Percentiles rank a stretch among this genome's conserved stretches.
Conservation (phyloP, 352 stramenopile species). For the Globisporangium barbulae region DNA sequence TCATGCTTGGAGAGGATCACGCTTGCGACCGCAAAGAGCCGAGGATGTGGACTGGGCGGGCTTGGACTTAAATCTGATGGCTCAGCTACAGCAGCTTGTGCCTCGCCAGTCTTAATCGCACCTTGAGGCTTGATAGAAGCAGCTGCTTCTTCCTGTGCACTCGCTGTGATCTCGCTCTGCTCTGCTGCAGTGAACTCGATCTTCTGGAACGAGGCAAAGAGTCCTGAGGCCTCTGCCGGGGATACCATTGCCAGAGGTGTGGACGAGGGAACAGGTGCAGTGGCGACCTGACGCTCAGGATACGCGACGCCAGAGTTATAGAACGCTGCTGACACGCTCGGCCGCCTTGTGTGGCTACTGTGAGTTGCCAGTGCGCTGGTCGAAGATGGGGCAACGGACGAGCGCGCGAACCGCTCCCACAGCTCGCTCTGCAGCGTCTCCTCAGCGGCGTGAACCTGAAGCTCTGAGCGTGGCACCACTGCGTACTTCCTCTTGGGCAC, state of each 20-base stretch:
- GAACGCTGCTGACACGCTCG: not conserved
- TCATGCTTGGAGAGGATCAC: conserved; percentile 53
- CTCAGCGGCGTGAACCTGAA: conserved; percentile 22
- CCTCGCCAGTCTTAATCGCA: not conserved
- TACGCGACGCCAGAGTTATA: not conserved
- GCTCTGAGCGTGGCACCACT: conserved; percentile 25
- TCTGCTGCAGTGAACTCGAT: conserved; percentile 15
- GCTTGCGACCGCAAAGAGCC: conserved; percentile 46
- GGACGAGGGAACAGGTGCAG: not conserved
- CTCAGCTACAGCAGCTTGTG: not conserved
- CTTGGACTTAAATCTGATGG: not conserved
- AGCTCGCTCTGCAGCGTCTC: conserved; percentile 35
- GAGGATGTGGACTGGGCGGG: not conserved
- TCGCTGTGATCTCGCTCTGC: conserved; percentile 9
- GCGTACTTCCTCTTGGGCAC: conserved; percentile 40
- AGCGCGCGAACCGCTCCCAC: conserved; percentile 18
- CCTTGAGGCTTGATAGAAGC: not conserved
- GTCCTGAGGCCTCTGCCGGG: not conserved
- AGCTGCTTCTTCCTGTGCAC: not conserved
- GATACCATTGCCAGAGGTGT: not conserved
- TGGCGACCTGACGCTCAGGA: conserved; percentile 1
- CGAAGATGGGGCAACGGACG: not conserved
- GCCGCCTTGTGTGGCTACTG: not conserved
- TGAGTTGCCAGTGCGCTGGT: not conserved
- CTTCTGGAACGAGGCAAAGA: conserved; percentile 46